phyloP scores from a whole-genome alignment of 2,329 filamentous ascomycete genomes.

The Madurella mycetomatis region DNA sequence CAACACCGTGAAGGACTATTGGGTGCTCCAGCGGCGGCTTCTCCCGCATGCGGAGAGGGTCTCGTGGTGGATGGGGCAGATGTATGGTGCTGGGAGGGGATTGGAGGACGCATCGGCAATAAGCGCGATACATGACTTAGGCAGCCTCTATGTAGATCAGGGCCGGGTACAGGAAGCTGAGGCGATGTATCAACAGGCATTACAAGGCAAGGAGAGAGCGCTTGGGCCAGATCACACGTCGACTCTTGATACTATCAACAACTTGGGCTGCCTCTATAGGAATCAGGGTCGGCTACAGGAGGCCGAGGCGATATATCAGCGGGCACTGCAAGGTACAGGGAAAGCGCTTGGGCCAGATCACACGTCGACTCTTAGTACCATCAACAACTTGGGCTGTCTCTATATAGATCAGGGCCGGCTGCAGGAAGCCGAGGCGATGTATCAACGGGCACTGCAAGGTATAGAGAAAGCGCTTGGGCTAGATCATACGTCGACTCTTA shows the following conservation, averaged over 20 bases:
- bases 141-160: slow-evolving; percentile 4
- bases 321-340: not conserved
- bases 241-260: slow-evolving; percentile 8
- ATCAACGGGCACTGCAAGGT: slow-evolving; percentile 9
- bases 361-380: no score
- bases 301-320: slow-evolving; percentile 8
- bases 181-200: slow-evolving; percentile 11
- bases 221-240: slow-evolving; percentile 9
- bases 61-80: slow-evolving; percentile 12
- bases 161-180: slow-evolving; percentile 7
- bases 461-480: slow-evolving; percentile 4
- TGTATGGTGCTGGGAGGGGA: slow-evolving; percentile 2
- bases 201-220: slow-evolving; percentile 7
- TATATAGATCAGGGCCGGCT: slow-evolving; percentile 4
- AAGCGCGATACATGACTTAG: slow-evolving; percentile 7
- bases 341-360: no score
- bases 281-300: slow-evolving; percentile 5
- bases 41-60: slow-evolving; percentile 15
- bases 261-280: slow-evolving; percentile 1
- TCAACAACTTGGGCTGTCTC: slow-evolving; percentile 4
- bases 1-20: slow-evolving; percentile 11
- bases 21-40: slow-evolving; percentile 12
- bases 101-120: slow-evolving; percentile 3
- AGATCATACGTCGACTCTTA: slow-evolving; percentile 10
- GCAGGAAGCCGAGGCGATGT: slow-evolving; percentile 10